phyloP scores from a whole-genome alignment of 495 filamentous ascomycete genomes.

The Hypomontagnella monticulosa region DNA sequence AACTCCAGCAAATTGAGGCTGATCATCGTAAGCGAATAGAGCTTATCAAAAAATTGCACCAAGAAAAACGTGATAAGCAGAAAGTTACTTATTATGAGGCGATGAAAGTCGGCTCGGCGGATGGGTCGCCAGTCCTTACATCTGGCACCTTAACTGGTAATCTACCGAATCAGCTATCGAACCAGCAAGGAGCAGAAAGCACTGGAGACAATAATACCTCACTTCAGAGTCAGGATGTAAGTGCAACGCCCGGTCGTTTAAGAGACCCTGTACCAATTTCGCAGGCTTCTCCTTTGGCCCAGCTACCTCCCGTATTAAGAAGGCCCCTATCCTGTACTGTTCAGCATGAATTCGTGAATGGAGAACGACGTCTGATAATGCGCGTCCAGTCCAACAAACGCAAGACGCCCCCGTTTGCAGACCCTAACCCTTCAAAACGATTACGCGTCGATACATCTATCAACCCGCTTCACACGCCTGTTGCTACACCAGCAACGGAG shows the following conservation, averaged over 20 bases:
- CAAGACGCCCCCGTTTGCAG: not conserved
- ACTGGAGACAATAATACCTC: not conserved
- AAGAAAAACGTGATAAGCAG: slow-evolving; percentile 7
- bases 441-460: slow-evolving; percentile 15
- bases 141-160: too few relatives aligned
- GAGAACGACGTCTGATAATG: slow-evolving; percentile 31
- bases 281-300: not conserved
- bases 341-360: slow-evolving; percentile 8
- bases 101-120: not conserved
- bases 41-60: slow-evolving; percentile 8
- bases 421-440: slow-evolving; percentile 18
- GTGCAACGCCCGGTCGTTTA: not conserved
- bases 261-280: not conserved
- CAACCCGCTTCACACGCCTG: slow-evolving; percentile 16
- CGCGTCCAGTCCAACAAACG: slow-evolving; percentile 32
- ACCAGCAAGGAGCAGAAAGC: not conserved
- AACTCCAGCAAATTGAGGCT: slow-evolving; percentile 8
- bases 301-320: not conserved
- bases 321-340: slow-evolving; percentile 27
- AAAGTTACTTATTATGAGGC: slow-evolving; percentile 1
- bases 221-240: slow-evolving; percentile 20
- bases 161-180: not conserved
- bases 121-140: not conserved
- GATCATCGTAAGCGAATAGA: not conserved
- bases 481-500: not conserved